Evolutionary conservation across 495 filamentous ascomycete species (phyloP).

Genomic region (Chaetomium cochliodes): DNA sequence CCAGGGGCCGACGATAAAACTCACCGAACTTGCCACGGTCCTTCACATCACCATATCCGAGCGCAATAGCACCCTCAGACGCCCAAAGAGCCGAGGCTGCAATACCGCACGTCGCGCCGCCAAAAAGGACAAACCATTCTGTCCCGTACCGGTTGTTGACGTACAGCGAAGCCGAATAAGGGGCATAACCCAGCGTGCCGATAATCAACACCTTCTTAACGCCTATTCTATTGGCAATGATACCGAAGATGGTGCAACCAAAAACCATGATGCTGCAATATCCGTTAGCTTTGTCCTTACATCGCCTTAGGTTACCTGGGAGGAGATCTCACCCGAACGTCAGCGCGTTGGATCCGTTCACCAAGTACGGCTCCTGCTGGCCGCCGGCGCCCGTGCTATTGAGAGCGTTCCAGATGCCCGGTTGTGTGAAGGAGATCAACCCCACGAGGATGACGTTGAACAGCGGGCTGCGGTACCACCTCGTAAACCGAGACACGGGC

Average conservation of each 20-base stretch:
- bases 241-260: constrained; percentile 52
- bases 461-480: constrained; percentile 53
- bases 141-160: constrained; percentile 58
- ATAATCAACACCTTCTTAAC: constrained; percentile 54
- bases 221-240: constrained; percentile 54
- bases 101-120: constrained; percentile 56
- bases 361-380: constrained; percentile 54
- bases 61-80: constrained; percentile 56
- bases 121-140: constrained; percentile 58
- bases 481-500: constrained; percentile 36
- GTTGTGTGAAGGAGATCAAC: constrained; percentile 56
- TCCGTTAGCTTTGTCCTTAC: background rate
- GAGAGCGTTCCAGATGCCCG: constrained; percentile 60
- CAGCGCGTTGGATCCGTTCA: constrained; percentile 59
- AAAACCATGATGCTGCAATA: constrained; percentile 53
- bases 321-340: constrained; percentile 49
- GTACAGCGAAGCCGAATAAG: constrained; percentile 57
- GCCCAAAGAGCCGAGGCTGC: constrained; percentile 58
- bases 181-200: constrained; percentile 56
- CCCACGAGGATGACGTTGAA: constrained; percentile 58
- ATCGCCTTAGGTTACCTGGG: background rate
- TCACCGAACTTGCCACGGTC: constrained; percentile 50
- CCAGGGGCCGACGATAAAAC: background rate
- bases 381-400: constrained; percentile 59
- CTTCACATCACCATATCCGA: constrained; percentile 55